Base-by-base conservation (phyloP, 495 filamentous ascomycete species). In the Aspergillus hancockii region DNA sequence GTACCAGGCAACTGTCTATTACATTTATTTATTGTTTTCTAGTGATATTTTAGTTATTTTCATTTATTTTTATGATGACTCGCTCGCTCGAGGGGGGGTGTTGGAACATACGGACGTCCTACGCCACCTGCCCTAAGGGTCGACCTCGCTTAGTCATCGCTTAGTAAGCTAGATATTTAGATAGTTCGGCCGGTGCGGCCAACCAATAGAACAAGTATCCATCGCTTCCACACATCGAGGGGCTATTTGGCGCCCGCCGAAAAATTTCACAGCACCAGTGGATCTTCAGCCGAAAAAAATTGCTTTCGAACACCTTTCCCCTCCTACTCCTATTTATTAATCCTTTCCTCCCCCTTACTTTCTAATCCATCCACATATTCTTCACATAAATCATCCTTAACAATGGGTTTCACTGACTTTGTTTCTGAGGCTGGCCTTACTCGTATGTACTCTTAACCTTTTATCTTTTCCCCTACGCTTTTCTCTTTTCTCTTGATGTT, bases 401-500 rank as follows among this genome's bases (percentile, higher is more conserved):
- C 72, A 68, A 98, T 98, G 94, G 94, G 94, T 79, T 97, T 98
- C 86, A 87, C 88, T 64, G 93, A 98, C 81, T 85, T 98, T 65
- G 76, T 89, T 74, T 85, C 88, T 71, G 93, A 94, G 67, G 83
- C 90, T 81, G 93, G 94, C 72, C 82, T 94, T 58, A 83, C 90
- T 72, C 73, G 92, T 96, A 87, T 70, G 90, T 77, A 55, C 58
- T 43, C 53, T 67, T 58, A 65, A 61, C 63, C 59, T 58, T 49
- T 58, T 57, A 65, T 58, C 60, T 62, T 63, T 60, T 66, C 46
- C 25, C 13, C 49, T 31, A 30, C 23, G 71, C 55, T 58, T 45
- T 52, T 51, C 49, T 67, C 47, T 57, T 58, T 58, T 61, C 60
- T 58, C 58, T 57, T 62, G 41, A 52, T 56, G 57, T 57, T 51